Evolutionary conservation across 768 basidiomycete genomes (phyloP), one percentile per base, ranked within the genome.

Genomic region (Termitomyces sp.): DNA sequence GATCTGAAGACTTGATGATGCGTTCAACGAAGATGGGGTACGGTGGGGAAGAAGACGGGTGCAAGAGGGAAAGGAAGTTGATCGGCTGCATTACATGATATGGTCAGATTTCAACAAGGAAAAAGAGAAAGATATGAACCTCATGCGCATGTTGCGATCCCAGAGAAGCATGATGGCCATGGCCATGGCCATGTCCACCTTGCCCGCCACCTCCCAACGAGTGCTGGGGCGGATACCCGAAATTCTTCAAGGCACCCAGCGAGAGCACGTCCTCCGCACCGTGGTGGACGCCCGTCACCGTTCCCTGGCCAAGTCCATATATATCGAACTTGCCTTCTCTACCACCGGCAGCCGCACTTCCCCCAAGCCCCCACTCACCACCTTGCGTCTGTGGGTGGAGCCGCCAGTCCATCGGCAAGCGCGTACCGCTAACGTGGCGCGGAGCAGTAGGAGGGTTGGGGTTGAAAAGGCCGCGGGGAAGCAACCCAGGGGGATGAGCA

Each of bases 1-100:
- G 92, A 66, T 94, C 92, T 5, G 91, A 92, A 2, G 86, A 88
- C 72, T 90, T 92, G 77, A 92, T 90, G 63, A 94, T 93, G 26
- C 92, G 86, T 18, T 84, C 76, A 13, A 93, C 90, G 63, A 94
- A 92, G 55, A 89, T 75, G 54, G 83, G 82, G 66, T 94, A 94
- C 2, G 90, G 90, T 14, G 92, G 92, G 30, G 87, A 85, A 0
- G 91, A 90, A 0, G 90, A 90, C 0, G 92, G 92, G 64, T 92
- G 90, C 51, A 94, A 79, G 52, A 93, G 76, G 14, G 89, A 89
- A 54, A 93, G 78, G 69, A 93, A 94, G 71, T 94, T 94, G 76
- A 94, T 92, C 16, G 92, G 90, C 90, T 94, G 61, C 38, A 54
- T 24, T 22, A 54, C 32, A 56, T 56, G 62, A 63, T 63, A 68